Base-by-base conservation (phyloP, 2,329 filamentous ascomycete species). In the Teratosphaeria epicoccoides region DNA sequence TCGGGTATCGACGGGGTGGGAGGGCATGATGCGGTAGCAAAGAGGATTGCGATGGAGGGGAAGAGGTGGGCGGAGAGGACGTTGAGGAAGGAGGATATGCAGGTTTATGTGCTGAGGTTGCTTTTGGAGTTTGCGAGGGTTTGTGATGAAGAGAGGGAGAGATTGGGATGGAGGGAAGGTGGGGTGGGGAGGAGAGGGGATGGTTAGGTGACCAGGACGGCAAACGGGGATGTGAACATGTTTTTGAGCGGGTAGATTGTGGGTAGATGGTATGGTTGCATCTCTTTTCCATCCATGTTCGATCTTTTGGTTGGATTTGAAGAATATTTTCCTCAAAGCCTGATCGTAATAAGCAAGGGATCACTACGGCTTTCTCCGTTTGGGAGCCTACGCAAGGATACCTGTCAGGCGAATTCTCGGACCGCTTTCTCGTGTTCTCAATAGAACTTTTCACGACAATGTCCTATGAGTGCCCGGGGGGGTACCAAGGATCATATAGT, bases 21-120 rank as follows among this genome's bases (percentile, higher is more conserved):
- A 1, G 67, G 66, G 0, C 70, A 70, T 46, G 84, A 88, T 60
- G 67, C 68, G 1, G 74, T 73, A 2, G 86, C 83, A 0, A 72
- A 79, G 65, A 75, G 72, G 63, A 86, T 90, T 60, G 85, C 85
- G 11, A 68, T 71, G 43, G 77, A 76, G 3, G 84, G 85, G 2
- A 80, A 82, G 63, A 71, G 73, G 26, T 89, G 85, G 85, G 82
- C 84, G 0, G 78, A 81, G 55, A 78, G 71, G 62, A 85, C 85
- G 6, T 70, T 88, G 24, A 71, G 86, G 52, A 78, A 75, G 59
- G 84, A 87, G 60, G 85, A 88, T 62, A 87, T 88, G 83, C 76
- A 81, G 61, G 74, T 88, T 7, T 89, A 89, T 63, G 75, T 82
- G 7, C 71, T 83, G 50, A 71, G 85, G 43, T 61, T 89, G 57